These are phyloP conservation scores for Pseudocercospora fijiensis DNA, from an alignment of 2,329 filamentous ascomycete species.

Conservation along the genomic window DNA sequence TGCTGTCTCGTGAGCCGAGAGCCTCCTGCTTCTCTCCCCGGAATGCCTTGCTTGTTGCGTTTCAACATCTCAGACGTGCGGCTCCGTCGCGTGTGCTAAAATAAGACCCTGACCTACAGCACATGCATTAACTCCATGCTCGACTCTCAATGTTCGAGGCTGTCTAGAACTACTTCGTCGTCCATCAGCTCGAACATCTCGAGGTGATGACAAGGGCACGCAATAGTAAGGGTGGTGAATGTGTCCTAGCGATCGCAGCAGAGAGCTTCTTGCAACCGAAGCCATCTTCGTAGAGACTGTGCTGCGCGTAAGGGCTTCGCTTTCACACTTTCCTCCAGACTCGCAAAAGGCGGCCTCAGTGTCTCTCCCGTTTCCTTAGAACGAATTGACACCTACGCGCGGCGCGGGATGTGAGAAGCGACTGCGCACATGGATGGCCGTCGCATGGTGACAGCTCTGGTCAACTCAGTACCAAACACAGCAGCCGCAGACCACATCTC, in stretches of 20 bases:
- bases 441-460: slow-evolving; percentile 32
- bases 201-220: not conserved
- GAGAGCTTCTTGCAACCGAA: not conserved
- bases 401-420: not conserved
- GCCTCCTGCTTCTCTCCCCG: not conserved
- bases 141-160: not conserved
- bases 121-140: not conserved
- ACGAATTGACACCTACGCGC: not conserved
- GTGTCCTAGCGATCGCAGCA: not conserved
- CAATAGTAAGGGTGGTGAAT: not conserved
- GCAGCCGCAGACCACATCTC: slow-evolving; percentile 30
- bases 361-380: not conserved
- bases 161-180: not conserved
- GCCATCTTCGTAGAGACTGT: not conserved
- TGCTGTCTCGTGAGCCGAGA: slow-evolving; percentile 3
- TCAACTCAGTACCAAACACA: slow-evolving; percentile 32
- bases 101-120: not conserved
- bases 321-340: not conserved
- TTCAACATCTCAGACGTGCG: slow-evolving; percentile 1
- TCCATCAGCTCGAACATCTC: not conserved
- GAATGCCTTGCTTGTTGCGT: slow-evolving; percentile 4
- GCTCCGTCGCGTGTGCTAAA: slow-evolving; percentile 1
- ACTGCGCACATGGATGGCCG: slow-evolving; percentile 15
- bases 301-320: not conserved
- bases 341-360: not conserved